Evolutionary conservation across 1,139 yeast genomes (phyloP), one percentile per base, ranked within the genome.

Genomic region (Candida mesenterica): DNA sequence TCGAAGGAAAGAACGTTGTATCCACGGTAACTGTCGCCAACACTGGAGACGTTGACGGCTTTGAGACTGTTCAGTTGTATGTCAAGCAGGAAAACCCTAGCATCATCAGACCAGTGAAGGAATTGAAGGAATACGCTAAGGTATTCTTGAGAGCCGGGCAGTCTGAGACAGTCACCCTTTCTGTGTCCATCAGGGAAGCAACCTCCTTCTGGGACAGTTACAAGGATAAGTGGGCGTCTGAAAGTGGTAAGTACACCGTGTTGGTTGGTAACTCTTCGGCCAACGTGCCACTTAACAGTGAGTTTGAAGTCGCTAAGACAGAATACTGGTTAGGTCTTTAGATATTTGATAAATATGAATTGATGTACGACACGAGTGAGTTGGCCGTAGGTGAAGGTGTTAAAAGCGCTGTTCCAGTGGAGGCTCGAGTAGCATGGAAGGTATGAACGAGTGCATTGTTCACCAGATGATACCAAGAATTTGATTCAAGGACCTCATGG

Each of bases 61-160:
- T 62, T 18, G 79, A 74, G 46, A 70, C 62, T 30, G 69, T 70
- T 7, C 81, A 75, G 52, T 52, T 72, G 22, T 75, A 75, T 46
- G 52, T 75, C 33, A 42, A 56, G 24, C 75, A 70, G 41, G 47
- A 55, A 13, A 57, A 54, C 22, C 62, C 79, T 5, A 52, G 59
- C 26, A 59, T 75, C 32, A 61, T 60, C 29, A 68, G 82, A 47
- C 82, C 84, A 12, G 52, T 62, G 6, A 78, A 78, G 52, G 84
- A 79, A 49, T 65, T 79, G 50, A 76, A 73, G 53, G 80, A 71
- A 18, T 79, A 75, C 48, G 67, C 58, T 30, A 78, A 79, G 55
- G 71, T 76, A 12, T 48, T 44, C 24, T 53, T 78, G 41, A 48
- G 56, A 25, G 57, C 75, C 5, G 75, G 74, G 13, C 64, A 69